Evolutionary conservation across 176 grass and related monocot species (phyloP).

Genomic region (Musa acuminata): DNA sequence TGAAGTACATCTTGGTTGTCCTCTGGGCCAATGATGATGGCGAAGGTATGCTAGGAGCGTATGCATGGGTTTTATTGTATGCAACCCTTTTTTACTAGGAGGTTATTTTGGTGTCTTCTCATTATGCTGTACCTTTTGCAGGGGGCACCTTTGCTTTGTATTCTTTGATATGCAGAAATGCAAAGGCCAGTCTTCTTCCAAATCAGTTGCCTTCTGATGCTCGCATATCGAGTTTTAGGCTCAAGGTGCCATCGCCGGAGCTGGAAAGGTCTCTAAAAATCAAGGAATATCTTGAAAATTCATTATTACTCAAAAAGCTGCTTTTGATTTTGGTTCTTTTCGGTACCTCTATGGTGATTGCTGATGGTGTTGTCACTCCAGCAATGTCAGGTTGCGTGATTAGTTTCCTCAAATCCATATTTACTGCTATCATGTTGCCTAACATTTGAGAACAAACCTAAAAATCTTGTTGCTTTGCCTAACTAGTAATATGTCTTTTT

Average conservation of each 20-base stretch:
- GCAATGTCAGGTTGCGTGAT: constrained; percentile 82
- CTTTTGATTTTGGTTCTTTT: constrained; percentile 95
- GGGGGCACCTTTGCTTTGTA: constrained; percentile 98
- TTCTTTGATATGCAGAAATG: constrained; percentile 93
- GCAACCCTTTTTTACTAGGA: too few relatives aligned
- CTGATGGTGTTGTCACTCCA: constrained; percentile 81
- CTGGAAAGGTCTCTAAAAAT: constrained; percentile 93
- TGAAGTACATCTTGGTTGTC: constrained; percentile 90
- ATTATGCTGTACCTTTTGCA: constrained; percentile 43
- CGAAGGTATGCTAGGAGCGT: constrained; percentile 53
- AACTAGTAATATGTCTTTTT: constrained; percentile 2
- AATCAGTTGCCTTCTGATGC: constrained; percentile 88
- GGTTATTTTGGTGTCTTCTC: constrained; percentile 13
- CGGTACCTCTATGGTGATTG: constrained; percentile 92
- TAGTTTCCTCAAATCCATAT: constrained; percentile 22
- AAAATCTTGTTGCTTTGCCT: neutral
- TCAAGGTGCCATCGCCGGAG: constrained; percentile 90
- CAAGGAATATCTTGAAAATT: constrained; percentile 78
- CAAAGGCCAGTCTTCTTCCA: constrained; percentile 79
- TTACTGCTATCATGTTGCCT: neutral
- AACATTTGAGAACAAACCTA: neutral
- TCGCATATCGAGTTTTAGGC: constrained; percentile 83
- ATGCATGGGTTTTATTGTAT: neutral
- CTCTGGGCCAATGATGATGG: constrained; percentile 92
- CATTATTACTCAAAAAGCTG: constrained; percentile 69